Percentiles rank a stretch among this genome's conserved stretches.
Evolutionary conservation across 805 yeast species (phyloP).

Genomic region (Zygoascus bituminiphila): DNA sequence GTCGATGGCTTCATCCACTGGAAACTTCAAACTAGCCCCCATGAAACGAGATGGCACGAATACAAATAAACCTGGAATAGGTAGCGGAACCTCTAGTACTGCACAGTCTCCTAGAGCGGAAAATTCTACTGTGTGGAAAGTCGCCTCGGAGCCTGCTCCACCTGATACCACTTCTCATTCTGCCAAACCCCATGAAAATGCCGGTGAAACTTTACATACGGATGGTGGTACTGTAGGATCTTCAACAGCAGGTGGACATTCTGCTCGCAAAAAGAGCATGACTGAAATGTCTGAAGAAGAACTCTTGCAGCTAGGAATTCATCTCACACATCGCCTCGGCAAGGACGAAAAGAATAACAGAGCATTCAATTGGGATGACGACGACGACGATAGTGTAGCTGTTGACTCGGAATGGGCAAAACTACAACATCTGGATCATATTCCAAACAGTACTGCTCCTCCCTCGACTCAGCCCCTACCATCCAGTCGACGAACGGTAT

Average conservation of each 20-base stretch:
- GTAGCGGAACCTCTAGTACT: constrained; percentile 15
- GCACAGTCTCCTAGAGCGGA: constrained; percentile 15
- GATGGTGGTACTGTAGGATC: neutral
- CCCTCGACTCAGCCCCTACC: constrained; percentile 2
- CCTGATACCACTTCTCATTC: neutral
- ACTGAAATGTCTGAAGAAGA: constrained; percentile 27
- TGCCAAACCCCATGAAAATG: neutral
- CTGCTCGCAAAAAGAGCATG: constrained; percentile 4
- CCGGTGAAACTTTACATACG: too few species aligned
- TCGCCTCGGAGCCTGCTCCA: constrained; percentile 6
- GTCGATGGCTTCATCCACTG: constrained; percentile 20
- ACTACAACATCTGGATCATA: neutral
- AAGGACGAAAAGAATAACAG: constrained; percentile 16
- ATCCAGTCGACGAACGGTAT: constrained; percentile 5
- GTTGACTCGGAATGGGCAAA: constrained; percentile 17
- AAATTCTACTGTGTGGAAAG: constrained; percentile 18
- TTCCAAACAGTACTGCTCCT: neutral
- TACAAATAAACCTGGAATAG: constrained; percentile 2
- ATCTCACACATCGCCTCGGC: constrained; percentile 26
- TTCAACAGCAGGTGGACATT: neutral
- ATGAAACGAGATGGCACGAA: constrained; percentile 13
- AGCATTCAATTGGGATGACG: constrained; percentile 32
- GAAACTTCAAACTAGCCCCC: constrained; percentile 22
- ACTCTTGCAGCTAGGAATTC: constrained; percentile 28
- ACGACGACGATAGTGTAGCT: constrained; percentile 26